Base-by-base conservation (phyloP, 1,284 basidiomycete species). In the Agaricales sp. region DNA sequence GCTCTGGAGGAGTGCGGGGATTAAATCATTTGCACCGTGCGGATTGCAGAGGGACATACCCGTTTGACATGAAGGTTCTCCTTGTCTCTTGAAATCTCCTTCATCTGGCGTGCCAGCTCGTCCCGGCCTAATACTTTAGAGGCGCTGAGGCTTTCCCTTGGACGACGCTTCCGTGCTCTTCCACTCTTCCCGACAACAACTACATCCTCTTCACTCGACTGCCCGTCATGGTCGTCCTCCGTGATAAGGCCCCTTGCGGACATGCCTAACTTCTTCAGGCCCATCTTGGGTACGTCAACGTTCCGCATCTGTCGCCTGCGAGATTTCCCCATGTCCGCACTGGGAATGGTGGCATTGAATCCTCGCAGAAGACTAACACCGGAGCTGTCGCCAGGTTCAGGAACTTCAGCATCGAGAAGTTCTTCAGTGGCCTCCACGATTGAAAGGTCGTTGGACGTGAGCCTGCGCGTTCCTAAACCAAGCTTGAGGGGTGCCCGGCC, bases 301-400 rank as follows among this genome's bases (percentile, higher is more conserved):
- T 87, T 89, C 50, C 92, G 73, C 61, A 87, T 78, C 62, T 88
- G 81, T 49, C 91, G 66, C 51, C 92, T 67, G 52, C 91, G 72
- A 16, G 78, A 72, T 52, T 87, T 82, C 48, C 87, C 75, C 57
- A 82, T 75, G 59, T 92, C 85, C 23, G 91, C 80, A 59, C 84
- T 89, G 6, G 92, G 92, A 46, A 94, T 87, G 1, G 92, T 95
- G 23, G 92, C 92, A 56, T 88, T 85, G 65, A 95, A 96, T 0
- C 92, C 92, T 41, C 84, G 78, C 38, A 93, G 70, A 22, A 96
- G 70, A 59, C 84, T 84, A 48, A 90, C 81, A 58, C 80, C 74
- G 24, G 78, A 78, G 20, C 78, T 70, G 35, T 75, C 78, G 20
- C 78, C 77, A 3, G 74, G 75, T 54, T 82, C 83, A 6, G 87